A percentile compares a stretch with the other conserved stretches of the same genome.
Conservation (phyloP, 2,329 filamentous ascomycete species). For the Alternaria sp. region DNA sequence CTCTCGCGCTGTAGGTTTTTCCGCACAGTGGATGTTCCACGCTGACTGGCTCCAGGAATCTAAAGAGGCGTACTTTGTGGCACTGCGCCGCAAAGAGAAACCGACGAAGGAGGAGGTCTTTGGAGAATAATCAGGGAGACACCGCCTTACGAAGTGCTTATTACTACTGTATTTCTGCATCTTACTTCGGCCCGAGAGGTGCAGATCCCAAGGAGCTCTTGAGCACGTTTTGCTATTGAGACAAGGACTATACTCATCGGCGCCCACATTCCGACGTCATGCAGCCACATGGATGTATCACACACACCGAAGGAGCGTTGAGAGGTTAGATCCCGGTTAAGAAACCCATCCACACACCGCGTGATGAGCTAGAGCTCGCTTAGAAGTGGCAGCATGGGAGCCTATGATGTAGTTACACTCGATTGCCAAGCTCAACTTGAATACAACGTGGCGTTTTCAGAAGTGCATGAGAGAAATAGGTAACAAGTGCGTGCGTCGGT, state of each 20-base stretch:
- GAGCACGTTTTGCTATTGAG: neutral
- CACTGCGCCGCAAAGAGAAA: conserved; percentile 69
- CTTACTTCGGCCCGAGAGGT: conserved; percentile 7
- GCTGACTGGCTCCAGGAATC: conserved; percentile 66
- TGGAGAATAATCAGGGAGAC: conserved; percentile 21
- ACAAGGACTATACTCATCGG: neutral
- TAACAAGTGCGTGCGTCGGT: neutral
- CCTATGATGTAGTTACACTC: conserved; percentile 22
- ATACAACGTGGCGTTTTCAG: neutral
- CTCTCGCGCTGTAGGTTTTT: conserved; percentile 72
- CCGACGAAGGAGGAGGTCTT: conserved; percentile 56
- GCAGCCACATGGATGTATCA: conserved; percentile 27
- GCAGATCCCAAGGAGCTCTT: neutral
- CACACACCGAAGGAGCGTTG: conserved; percentile 16
- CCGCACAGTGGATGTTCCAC: neutral
- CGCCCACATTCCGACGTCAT: conserved; percentile 2
- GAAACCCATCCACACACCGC: conserved; percentile 10
- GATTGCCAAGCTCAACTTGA: conserved; percentile 9
- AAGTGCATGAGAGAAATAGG: neutral
- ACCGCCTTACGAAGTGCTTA: neutral
- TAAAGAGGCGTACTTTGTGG: conserved; percentile 86
- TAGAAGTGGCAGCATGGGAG: conserved; percentile 15
- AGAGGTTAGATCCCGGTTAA: conserved; percentile 8
- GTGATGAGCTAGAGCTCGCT: conserved; percentile 25
- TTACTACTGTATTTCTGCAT: neutral